phyloP scores from a whole-genome alignment of 108 stramenopile species.

The Bacterosira constricta region DNA sequence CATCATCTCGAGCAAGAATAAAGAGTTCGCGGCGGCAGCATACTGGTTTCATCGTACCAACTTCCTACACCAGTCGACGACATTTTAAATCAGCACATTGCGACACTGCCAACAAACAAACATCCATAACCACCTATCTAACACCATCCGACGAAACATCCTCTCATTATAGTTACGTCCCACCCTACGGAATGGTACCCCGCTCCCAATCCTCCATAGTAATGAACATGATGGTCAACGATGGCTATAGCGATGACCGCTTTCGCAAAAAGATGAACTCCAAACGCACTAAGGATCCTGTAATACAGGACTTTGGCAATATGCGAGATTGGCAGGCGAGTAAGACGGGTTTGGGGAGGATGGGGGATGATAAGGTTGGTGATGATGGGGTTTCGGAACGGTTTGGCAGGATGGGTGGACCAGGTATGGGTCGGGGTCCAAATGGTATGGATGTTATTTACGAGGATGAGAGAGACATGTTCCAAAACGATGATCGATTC shows the following conservation, averaged over 20 bases:
- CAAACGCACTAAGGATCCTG: not conserved
- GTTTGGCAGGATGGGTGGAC: too few relatives aligned
- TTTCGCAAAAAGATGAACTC: not conserved
- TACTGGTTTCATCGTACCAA: too few relatives aligned
- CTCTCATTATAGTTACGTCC: too few relatives aligned
- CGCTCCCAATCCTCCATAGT: constrained; percentile 3
- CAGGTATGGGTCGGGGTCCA: not conserved
- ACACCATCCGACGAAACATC: too few relatives aligned
- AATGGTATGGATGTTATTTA: too few relatives aligned
- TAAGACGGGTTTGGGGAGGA: constrained; percentile 5
- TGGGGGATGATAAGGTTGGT: constrained; percentile 2
- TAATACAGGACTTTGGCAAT: constrained; percentile 27
- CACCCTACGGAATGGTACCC: constrained; percentile 29
- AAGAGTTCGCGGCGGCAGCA: too few relatives aligned
- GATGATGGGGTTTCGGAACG: constrained; percentile 2
- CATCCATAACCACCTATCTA: too few relatives aligned
- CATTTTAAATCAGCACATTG: too few relatives aligned
- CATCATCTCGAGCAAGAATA: too few relatives aligned
- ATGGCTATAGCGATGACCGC: not conserved
- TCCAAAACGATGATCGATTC: not conserved
- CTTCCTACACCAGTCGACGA: too few relatives aligned
- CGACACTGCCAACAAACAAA: too few relatives aligned
- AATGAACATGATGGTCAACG: constrained; percentile 1
- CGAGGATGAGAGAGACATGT: not conserved
- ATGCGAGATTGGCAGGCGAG: constrained; percentile 13